Evolutionary conservation across 495 filamentous ascomycete genomes (phyloP).

Genomic region (Trypethelium eluteriae): DNA sequence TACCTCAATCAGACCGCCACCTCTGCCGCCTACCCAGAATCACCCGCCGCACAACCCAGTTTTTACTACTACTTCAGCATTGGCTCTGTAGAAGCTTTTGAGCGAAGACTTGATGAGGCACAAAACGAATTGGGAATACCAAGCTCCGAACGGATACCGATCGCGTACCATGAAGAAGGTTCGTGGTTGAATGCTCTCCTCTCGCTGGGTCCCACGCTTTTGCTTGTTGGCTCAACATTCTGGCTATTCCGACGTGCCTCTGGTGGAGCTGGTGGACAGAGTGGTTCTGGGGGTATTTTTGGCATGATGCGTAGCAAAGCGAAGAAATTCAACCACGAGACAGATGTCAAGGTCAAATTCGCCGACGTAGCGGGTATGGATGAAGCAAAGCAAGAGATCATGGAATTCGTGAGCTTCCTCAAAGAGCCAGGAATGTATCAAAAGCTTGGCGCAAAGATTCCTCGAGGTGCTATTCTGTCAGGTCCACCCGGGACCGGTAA

Average conservation of each 20-base stretch:
- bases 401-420: slow-evolving; percentile 97
- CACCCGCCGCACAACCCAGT: slow-evolving; percentile 56
- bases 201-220: slow-evolving; percentile 74
- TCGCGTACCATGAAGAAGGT: slow-evolving; percentile 73
- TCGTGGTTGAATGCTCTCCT: slow-evolving; percentile 55
- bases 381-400: slow-evolving; percentile 95
- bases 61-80: slow-evolving; percentile 93
- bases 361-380: slow-evolving; percentile 97
- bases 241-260: slow-evolving; percentile 63
- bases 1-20: slow-evolving; percentile 78
- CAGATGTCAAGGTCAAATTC: slow-evolving; percentile 92
- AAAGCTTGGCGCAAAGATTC: slow-evolving; percentile 92
- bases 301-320: slow-evolving; percentile 91
- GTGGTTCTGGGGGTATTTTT: slow-evolving; percentile 74
- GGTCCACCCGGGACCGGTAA: slow-evolving; percentile 98
- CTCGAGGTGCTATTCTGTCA: slow-evolving; percentile 89
- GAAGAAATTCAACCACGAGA: slow-evolving; percentile 94
- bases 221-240: slow-evolving; percentile 73
- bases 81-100: slow-evolving; percentile 88
- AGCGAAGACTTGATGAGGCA: slow-evolving; percentile 75
- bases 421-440: slow-evolving; percentile 84
- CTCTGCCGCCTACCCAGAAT: slow-evolving; percentile 71
- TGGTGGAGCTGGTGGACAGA: slow-evolving; percentile 56
- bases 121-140: slow-evolving; percentile 83
- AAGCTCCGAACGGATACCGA: slow-evolving; percentile 74